These are phyloP conservation scores for Saussurea involucrata DNA, from an alignment of 129 eudicot species.

Conservation along the genomic window DNA sequence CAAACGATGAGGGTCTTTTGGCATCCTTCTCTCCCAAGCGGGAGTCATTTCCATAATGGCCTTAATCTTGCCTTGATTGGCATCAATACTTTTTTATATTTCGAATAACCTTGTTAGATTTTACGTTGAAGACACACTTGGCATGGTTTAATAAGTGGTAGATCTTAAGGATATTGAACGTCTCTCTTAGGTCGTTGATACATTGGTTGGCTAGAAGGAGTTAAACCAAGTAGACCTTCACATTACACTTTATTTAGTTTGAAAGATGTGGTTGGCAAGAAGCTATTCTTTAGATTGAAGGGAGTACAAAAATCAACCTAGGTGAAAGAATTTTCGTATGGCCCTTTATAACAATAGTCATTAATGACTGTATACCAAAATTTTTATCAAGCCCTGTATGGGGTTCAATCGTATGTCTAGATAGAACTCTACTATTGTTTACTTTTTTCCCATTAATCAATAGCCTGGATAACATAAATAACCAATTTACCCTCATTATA, in stretches of 20 bases:
- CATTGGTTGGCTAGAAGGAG: not conserved
- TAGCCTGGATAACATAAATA: too few relatives aligned
- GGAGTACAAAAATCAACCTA: not conserved
- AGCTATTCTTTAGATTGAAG: not conserved
- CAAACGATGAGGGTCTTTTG: not conserved
- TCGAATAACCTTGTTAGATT: not conserved
- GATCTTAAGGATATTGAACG: not conserved
- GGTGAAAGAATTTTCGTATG: not conserved
- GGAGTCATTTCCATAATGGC: not conserved
- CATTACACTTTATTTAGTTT: not conserved
- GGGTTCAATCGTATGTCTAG: too few relatives aligned
- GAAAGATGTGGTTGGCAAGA: not conserved
- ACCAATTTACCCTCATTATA: too few relatives aligned
- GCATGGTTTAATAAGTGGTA: not conserved
- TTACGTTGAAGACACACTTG: not conserved
- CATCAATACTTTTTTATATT: not conserved
- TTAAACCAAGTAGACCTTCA: not conserved
- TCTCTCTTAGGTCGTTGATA: not conserved
- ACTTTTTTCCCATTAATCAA: too few relatives aligned
- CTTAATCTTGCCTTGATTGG: not conserved
- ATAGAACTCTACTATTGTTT: too few relatives aligned
- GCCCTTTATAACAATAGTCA: not conserved
- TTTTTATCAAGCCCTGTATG: too few relatives aligned
- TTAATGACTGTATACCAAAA: too few relatives aligned
- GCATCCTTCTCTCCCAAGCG: not conserved